Evolutionary conservation across 345 rosid species (phyloP).

Genomic region (Ceriops tagal): DNA sequence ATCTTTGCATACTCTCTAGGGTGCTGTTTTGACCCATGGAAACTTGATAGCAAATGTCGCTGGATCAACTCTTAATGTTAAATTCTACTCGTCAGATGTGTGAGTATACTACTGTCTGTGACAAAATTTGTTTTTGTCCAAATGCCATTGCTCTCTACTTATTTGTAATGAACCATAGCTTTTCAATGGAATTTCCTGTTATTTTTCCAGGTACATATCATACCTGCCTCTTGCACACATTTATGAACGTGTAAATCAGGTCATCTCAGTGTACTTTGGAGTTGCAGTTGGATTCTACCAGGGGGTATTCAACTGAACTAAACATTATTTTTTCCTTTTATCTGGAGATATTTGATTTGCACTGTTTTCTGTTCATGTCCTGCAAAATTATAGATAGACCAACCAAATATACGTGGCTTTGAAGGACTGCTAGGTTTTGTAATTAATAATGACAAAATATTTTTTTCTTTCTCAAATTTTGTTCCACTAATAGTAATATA

Average conservation of each 20-base stretch:
- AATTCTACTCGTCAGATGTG: slow-evolving; percentile 79
- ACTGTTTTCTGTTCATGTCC: too few species aligned
- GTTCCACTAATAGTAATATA: too few species aligned
- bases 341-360: not conserved
- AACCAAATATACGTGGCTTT: too few species aligned
- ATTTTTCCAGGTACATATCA: slow-evolving; percentile 67
- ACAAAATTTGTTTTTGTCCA: not conserved
- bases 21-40: slow-evolving; percentile 80
- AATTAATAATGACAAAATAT: too few species aligned
- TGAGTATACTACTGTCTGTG: slow-evolving; percentile 38
- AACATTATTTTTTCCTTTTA: not conserved
- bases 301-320: slow-evolving; percentile 59
- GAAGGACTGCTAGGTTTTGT: too few species aligned
- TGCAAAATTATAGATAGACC: too few species aligned
- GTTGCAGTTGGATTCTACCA: slow-evolving; percentile 96
- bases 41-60: slow-evolving; percentile 86
- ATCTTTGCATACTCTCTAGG: slow-evolving; percentile 44
- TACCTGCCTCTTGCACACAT: slow-evolving; percentile 98
- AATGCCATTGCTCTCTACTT: slow-evolving; percentile 12
- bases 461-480: too few species aligned
- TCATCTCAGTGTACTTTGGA: slow-evolving; percentile 57
- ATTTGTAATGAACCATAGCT: slow-evolving; percentile 11
- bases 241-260: slow-evolving; percentile 78
- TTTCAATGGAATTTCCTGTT: slow-evolving; percentile 19
- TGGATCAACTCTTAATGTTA: slow-evolving; percentile 44